phyloP scores from a whole-genome alignment of 345 rosid genomes.

The Physaria fendleri region DNA sequence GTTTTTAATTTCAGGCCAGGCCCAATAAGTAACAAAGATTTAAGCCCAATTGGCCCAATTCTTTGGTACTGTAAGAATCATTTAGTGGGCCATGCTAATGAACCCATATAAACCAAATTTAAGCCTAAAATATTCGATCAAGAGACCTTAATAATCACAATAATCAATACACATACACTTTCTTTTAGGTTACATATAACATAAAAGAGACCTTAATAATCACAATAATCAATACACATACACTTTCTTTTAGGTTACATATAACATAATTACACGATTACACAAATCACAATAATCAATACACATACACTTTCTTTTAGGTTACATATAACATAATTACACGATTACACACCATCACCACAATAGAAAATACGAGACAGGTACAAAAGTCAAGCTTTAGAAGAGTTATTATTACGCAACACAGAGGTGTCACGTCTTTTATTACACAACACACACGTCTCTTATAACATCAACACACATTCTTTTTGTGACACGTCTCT shows the following conservation, averaged over 20 bases:
- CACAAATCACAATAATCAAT: too few relatives aligned
- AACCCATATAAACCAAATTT: too few relatives aligned
- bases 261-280: constrained; percentile 12
- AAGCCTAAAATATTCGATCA: too few relatives aligned
- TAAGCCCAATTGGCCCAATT: not conserved
- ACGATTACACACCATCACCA: constrained; percentile 12
- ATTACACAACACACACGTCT: constrained; percentile 22
- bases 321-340: too few relatives aligned
- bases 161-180: constrained; percentile 2
- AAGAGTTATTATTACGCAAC: constrained; percentile 14
- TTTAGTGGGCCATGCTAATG: too few relatives aligned
- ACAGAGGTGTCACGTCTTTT: constrained; percentile 6
- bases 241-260: not conserved
- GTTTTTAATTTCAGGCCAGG: not conserved
- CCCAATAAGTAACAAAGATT: not conserved
- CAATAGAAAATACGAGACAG: constrained; percentile 10
- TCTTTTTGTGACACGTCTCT: too few relatives aligned
- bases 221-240: constrained; percentile 13
- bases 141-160: constrained; percentile 6
- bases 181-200: too few relatives aligned
- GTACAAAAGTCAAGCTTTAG: constrained; percentile 13
- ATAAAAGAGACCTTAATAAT: too few relatives aligned
- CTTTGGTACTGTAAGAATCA: too few relatives aligned
- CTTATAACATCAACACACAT: constrained; percentile 4
- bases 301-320: too few relatives aligned